Evolutionary conservation across 148 eudicot species (phyloP), one percentile per base, ranked within the genome.

Genomic region (Vaccinium vitisidaea): DNA sequence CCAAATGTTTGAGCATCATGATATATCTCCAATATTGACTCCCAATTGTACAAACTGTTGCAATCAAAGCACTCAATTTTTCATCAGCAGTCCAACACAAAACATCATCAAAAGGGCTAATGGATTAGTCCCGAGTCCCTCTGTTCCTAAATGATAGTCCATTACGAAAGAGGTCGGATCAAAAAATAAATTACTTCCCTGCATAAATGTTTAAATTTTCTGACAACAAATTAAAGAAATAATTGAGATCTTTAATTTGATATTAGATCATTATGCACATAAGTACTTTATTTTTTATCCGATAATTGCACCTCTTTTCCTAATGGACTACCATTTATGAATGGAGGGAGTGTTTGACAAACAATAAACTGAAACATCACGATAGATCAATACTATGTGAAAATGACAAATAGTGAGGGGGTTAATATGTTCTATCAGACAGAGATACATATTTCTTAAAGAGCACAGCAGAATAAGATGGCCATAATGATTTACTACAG

Each of bases 1-100:
- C 97, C 97, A 89, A 90, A 92, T 59, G 94, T 89, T 43, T 92
- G 97, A 79, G 98, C 98, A 89, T 97, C 99, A 69, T 84, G 85
- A 84, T 94, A 92, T 32, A 97, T 88, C 88, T 97, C 99, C 94
- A 91, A 63, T 84, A 97, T 80, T 11, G 98, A 90, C 77, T 95
- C 97, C 98, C 94, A 92, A 87, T 86, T 89, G 90, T 89, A 88
- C 83, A 92, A 88, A 88, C 99, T 97, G 91, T 86, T 48, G 32
- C 83, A 85, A 83, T 70, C 30, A 76, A 67, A 52, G 69, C 25
- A 58, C 54, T 52, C 32, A 76, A 16, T 63, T 69, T 4, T 54
- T 14, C 75, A 67, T 81, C 12, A 59, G 25, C 11, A 48, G 3
- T 49, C 15, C 82, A 73, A 56, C 55, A 84, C 69, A 73, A n/a